Base-by-base conservation (phyloP, 768 basidiomycete genomes). In the Porphyrellus cyaneotinctus region DNA sequence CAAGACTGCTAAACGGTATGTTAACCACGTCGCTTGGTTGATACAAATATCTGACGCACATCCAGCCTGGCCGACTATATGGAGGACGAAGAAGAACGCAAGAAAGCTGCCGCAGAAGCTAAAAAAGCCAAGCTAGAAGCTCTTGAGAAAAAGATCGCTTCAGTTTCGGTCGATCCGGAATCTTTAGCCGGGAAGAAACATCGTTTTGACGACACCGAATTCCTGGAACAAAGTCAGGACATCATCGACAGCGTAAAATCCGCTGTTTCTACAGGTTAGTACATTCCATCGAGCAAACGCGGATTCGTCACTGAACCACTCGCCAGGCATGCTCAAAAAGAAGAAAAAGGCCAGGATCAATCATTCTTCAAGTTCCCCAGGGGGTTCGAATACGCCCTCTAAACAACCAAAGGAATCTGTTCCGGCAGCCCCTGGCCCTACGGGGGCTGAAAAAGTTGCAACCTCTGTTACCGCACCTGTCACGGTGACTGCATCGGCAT, bases 1-100 rank as follows among this genome's bases (percentile, higher is more conserved):
- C 64, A 97, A 97, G 71, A 94, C 97, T 62, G 97, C 95, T 1
- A 91, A 97, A 70, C 88, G 86, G 94, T 93, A 60, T 44, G 82
- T 73, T 20, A 3, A n/a, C 7, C 14, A 46, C 44, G 9, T 37
- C 15, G 5, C 31, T 30, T 38, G 42, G 1, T 45, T 36, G 43
- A 49, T 15, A 17, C 12, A n/a, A 15, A 11, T 11, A 8, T 32
- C 43, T 56, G 7, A 64, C 36, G 7, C 49, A 18, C 8, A 2
- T 31, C 0, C 58, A 95, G 91, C 60, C 72, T 95, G 37, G 89
- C 88, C 0, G 84, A 88, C 56, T 91, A 94, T 66, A 79, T 97
- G 57, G 92, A 94, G 64, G 77, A 79, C 22, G 92, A 92, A 62
- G 87, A 91, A 0, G 81, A 84, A 35, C 85, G 94, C 23, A 80